Conservation (phyloP, 75 land plant genomes). For the Picea glauca region DNA sequence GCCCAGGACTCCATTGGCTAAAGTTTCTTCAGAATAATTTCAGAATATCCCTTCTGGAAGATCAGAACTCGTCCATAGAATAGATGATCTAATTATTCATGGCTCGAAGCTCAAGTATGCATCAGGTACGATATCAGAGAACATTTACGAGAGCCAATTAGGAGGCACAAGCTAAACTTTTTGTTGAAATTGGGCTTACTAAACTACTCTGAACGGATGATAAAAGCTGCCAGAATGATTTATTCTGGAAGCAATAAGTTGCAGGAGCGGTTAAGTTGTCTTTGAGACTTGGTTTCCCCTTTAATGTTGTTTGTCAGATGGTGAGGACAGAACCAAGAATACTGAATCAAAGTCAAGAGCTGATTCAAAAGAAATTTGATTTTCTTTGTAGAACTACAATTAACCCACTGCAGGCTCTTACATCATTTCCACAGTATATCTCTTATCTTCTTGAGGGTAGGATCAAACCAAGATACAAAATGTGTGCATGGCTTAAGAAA, state of each 20-base stretch:
- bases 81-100: no score
- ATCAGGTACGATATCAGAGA: not conserved
- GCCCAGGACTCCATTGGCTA: not conserved
- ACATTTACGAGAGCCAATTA: not conserved
- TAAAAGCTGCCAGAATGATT: constrained; percentile 21
- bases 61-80: not conserved
- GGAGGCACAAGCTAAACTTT: constrained; percentile 28
- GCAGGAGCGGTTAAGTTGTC: constrained; percentile 52
- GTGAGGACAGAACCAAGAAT: constrained; percentile 26
- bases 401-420: constrained; percentile 10
- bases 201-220: constrained; percentile 36
- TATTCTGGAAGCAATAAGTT: constrained; percentile 35
- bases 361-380: constrained; percentile 35
- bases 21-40: not conserved
- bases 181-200: constrained; percentile 37
- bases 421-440: constrained; percentile 33
- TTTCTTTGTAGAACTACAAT: constrained; percentile 24
- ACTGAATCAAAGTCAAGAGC: constrained; percentile 26
- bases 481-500: constrained; percentile 40
- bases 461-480: constrained; percentile 29
- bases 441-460: constrained; percentile 19
- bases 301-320: constrained; percentile 26
- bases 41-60: not conserved
- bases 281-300: constrained; percentile 37
- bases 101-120: no score